Evolutionary conservation across 306 rosid species (phyloP), one percentile per base, ranked within the genome.

Genomic region (Aeschynomene evenia): DNA sequence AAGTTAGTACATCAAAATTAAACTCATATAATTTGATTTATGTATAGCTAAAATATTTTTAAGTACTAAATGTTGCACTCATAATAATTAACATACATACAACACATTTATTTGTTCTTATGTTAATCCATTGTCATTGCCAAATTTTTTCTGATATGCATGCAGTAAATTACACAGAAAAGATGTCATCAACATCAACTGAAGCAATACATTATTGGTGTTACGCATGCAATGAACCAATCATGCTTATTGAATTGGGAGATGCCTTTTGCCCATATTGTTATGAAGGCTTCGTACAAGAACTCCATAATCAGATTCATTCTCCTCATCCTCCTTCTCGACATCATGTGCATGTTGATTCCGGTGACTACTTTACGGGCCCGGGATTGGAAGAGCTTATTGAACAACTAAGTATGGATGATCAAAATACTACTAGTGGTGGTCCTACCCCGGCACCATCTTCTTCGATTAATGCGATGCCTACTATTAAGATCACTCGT

Each of bases 141-240:
- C n/a, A n/a, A n/a, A n/a, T n/a, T n/a, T n/a, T n/a, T n/a, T n/a
- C n/a, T n/a, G n/a, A n/a, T n/a, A n/a, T n/a, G n/a, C n/a, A n/a
- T n/a, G 52, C 68, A 56, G 33, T 49, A 73, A 24, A 39, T 24
- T n/a, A n/a, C n/a, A n/a, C n/a, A n/a, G n/a, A n/a, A n/a, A n/a
- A n/a, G n/a, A n/a, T n/a, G n/a, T n/a, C n/a, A n/a, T n/a, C n/a
- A 42, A 89, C 85, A 87, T 84, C 92, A 45, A 60, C 77, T 76
- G 76, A 76, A 49, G 78, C 67, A 61, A n/a, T n/a, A n/a, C 74
- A 88, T 42, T 81, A 87, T 71, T 89, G 92, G 96, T 87, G 96
- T 74, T 34, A 85, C 61, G 50, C 53, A 16, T 89, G 92, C 82
- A 59, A 60, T 7, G 79, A 9, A 43, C 70, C 76, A 23, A 70